These are phyloP conservation scores for Ascochyta koolunga DNA, from an alignment of 2,329 filamentous ascomycete genomes.

Conservation along the genomic window DNA sequence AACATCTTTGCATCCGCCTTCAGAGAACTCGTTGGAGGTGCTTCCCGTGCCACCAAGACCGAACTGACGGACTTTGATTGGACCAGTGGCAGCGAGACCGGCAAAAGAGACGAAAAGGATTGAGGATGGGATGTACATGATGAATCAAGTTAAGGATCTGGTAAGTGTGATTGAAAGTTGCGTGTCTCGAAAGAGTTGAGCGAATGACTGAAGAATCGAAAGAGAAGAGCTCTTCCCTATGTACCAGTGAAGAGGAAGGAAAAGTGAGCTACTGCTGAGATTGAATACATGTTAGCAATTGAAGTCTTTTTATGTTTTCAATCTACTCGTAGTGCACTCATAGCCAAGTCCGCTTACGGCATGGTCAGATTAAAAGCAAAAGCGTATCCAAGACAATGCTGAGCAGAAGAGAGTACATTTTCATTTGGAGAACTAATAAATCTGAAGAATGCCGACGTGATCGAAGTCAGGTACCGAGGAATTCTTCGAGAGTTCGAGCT, in stretches of 20 bases:
- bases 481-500: neutral
- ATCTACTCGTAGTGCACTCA: neutral
- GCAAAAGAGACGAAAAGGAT: conserved; percentile 30
- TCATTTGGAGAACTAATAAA: neutral
- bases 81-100: conserved; percentile 28
- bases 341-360: neutral
- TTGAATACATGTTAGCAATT: neutral
- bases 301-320: neutral
- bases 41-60: conserved; percentile 24
- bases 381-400: neutral
- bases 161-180: neutral
- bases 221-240: neutral
- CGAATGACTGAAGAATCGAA: conserved; percentile 4
- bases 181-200: neutral
- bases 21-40: conserved; percentile 49
- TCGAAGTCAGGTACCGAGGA: conserved; percentile 8
- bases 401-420: neutral
- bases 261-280: neutral
- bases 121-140: conserved; percentile 34
- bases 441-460: conserved; percentile 4
- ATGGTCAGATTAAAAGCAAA: neutral
- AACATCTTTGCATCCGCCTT: conserved; percentile 49
- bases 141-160: neutral
- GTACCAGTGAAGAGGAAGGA: neutral
- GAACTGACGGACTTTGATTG: conserved; percentile 35